Percentiles rank a stretch among this genome's conserved stretches.
These are phyloP conservation scores for Chaetoceros tenuissimus DNA, from an alignment of 108 stramenopile genomes.

Conservation along the genomic window DNA sequence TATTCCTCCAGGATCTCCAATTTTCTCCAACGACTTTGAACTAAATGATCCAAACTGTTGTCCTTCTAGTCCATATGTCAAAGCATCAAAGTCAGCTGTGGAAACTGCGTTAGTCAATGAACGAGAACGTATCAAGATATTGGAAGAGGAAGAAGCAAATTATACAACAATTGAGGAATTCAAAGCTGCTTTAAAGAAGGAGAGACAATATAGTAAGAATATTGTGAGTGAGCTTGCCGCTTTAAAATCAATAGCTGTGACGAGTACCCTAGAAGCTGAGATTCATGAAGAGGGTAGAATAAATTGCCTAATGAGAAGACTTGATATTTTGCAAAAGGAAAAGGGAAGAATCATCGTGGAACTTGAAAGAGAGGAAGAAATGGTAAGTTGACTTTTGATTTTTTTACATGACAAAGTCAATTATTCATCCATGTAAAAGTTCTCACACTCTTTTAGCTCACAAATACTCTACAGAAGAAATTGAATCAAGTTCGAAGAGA, in stretches of 20 bases:
- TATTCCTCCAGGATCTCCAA: too few relatives aligned
- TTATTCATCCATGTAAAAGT: background rate
- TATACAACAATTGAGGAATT: conserved; percentile 23
- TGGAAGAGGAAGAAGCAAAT: conserved; percentile 18
- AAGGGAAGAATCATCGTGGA: conserved; percentile 37
- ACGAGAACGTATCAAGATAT: conserved; percentile 19
- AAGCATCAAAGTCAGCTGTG: background rate
- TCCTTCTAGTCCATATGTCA: too few relatives aligned
- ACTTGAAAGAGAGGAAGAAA: conserved; percentile 41
- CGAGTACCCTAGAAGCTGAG: conserved; percentile 29
- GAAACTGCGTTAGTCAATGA: conserved; percentile 5
- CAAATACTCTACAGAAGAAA: conserved; percentile 34
- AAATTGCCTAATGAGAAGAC: conserved; percentile 25
- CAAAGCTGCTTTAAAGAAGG: conserved; percentile 19
- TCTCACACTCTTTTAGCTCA: conserved; percentile 8
- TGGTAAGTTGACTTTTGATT: conserved; percentile 26
- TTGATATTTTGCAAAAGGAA: conserved; percentile 29
- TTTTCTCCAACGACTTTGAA: too few relatives aligned
- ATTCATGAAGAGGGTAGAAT: conserved; percentile 32
- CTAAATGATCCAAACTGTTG: too few relatives aligned
- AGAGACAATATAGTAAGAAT: conserved; percentile 19
- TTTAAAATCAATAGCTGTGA: conserved; percentile 14
- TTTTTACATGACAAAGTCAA: background rate
- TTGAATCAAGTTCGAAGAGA: conserved; percentile 24
- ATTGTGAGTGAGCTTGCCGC: conserved; percentile 24